A percentile compares a stretch with the other conserved stretches of the same genome.
These are phyloP conservation scores for Acephala macrosclerotiorum DNA, from an alignment of 2,329 filamentous ascomycete species.

Conservation along the genomic window DNA sequence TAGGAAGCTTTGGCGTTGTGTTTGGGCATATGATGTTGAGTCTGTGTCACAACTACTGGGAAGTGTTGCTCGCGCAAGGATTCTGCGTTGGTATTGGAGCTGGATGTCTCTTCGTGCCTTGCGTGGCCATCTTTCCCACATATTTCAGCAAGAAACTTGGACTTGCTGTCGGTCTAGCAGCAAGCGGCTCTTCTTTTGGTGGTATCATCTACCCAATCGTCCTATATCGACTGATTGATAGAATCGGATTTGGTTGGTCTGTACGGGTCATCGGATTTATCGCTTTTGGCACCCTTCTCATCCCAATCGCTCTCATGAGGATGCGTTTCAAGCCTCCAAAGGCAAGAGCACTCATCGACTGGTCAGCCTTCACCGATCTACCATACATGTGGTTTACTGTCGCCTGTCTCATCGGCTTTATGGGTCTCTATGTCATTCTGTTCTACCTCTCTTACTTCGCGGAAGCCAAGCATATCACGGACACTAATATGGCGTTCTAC, in stretches of 20 bases:
- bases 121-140: constrained; percentile 49
- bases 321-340: constrained; percentile 47
- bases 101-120: constrained; percentile 52
- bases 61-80: constrained; percentile 57
- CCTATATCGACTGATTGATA: constrained; percentile 58
- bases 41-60: constrained; percentile 60
- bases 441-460: constrained; percentile 52
- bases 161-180: constrained; percentile 54
- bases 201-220: constrained; percentile 68
- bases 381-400: constrained; percentile 48
- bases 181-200: constrained; percentile 53
- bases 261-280: constrained; percentile 62
- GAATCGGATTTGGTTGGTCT: constrained; percentile 61
- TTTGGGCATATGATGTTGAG: constrained; percentile 69
- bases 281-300: constrained; percentile 38
- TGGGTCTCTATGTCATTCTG: constrained; percentile 49
- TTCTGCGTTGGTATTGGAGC: constrained; percentile 53
- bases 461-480: constrained; percentile 41
- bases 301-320: constrained; percentile 41
- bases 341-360: constrained; percentile 48
- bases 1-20: constrained; percentile 61
- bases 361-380: constrained; percentile 48
- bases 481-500: constrained; percentile 53
- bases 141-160: constrained; percentile 56
- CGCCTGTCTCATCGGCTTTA: constrained; percentile 47